Base-by-base conservation (phyloP, 441 rosid species). In the Theobroma grandiflorum region DNA sequence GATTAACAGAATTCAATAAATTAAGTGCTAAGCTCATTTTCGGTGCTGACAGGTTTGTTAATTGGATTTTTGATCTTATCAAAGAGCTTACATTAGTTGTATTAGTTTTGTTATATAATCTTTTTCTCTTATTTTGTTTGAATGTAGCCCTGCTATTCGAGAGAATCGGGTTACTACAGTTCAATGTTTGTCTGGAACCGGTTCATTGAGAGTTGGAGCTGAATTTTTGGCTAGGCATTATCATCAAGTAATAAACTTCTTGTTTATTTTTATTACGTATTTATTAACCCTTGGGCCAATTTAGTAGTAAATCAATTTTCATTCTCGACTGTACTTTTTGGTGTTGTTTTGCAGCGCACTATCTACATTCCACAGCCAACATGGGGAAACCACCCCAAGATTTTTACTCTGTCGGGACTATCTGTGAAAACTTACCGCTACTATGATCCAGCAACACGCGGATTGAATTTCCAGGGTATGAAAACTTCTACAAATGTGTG, bases 131-230 rank as follows among this genome's bases (percentile, higher is more conserved):
- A 61, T 72, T 70, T 6, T 58, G 73, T 75, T 69, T 82, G 79
- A 71, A 35, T 85, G 76, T 72, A 97, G 99, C 88, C 95, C 93
- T 69, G 95, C 95, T 49, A 92, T 97, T 61, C 85, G 76, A 72
- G 97, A 92, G 85, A 91, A 91, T 77, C 89, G 99, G 76, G 86
- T 97, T 83, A 85, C 98, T 38, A 97, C 99, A 10, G 99, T 97
- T 64, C 99, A 94, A 83, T 94, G 98, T 85, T 93, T 97, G 89
- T 97, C 99, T 72, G 99, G 99, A 65, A 97, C 99, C n/a, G 99
- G 99, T 82, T 95, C 99, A 8, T 68, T 97, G 81, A 90, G 99
- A 86, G 99, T 97, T 84, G 99, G 98, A 42, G 99, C 88, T 76
- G 99, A 97, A 78, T 95, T 97, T 89, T 85, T 97, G 87, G 99